phyloP scores from a whole-genome alignment of 1,284 basidiomycete genomes.

The Veloboletus limbatus region DNA sequence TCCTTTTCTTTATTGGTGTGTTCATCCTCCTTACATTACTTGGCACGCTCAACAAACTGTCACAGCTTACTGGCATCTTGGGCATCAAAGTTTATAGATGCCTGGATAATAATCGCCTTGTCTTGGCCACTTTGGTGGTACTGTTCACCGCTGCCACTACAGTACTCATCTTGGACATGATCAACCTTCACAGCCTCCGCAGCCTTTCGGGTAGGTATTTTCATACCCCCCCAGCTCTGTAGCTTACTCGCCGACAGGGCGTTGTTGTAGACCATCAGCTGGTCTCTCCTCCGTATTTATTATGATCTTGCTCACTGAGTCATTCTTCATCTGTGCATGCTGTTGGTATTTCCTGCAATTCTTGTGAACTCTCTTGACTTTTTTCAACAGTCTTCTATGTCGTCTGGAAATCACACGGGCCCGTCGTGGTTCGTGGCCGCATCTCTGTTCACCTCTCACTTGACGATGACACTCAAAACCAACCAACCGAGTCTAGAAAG shows the following conservation, averaged over 20 bases:
- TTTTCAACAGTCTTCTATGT: conserved; percentile 51
- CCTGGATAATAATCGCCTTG: conserved; percentile 53
- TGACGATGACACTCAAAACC: conserved; percentile 35
- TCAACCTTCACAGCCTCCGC: conserved; percentile 37
- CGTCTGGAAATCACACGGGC: conserved; percentile 52
- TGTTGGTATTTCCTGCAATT: conserved; percentile 42
- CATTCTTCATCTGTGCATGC: conserved; percentile 56
- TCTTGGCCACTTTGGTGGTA: conserved; percentile 42
- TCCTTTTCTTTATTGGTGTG: conserved; percentile 49
- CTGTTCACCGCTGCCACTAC: conserved; percentile 44
- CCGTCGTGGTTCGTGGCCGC: conserved; percentile 51
- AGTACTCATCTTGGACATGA: conserved; percentile 44
- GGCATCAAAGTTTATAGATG: conserved; percentile 68
- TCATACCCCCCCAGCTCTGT: background rate
- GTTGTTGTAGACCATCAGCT: conserved; percentile 15
- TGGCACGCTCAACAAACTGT: background rate
- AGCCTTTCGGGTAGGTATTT: conserved; percentile 44
- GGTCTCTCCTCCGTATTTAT: conserved; percentile 46
- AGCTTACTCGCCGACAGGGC: conserved; percentile 13
- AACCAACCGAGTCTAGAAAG: conserved; percentile 28
- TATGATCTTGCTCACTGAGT: conserved; percentile 51
- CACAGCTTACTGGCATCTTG: conserved; percentile 59
- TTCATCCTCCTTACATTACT: conserved; percentile 1
- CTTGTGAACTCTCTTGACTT: conserved; percentile 1
- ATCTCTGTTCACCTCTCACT: conserved; percentile 52